Percentiles rank a stretch among this genome's conserved stretches.
Evolutionary conservation across 2,329 filamentous ascomycete species (phyloP).

Genomic region (Fusarium albidum): DNA sequence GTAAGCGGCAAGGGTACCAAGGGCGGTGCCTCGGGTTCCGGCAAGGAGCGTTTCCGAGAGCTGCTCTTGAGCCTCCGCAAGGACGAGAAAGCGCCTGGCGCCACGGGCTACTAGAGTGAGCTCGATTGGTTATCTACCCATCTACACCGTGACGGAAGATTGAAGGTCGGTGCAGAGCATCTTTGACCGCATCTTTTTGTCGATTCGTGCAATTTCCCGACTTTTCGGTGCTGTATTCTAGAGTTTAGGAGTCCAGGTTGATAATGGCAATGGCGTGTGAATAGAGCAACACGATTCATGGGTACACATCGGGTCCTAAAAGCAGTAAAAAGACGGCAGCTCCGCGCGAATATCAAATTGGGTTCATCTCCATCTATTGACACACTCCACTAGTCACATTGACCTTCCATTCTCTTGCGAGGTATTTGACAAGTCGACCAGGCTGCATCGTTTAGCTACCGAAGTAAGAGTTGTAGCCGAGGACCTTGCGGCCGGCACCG

Average conservation of each 20-base stretch:
- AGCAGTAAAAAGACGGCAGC: slow-evolving; percentile 7
- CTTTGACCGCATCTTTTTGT: slow-evolving; percentile 22
- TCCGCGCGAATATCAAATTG: slow-evolving; percentile 28
- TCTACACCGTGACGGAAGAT: slow-evolving; percentile 13
- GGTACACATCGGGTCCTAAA: background rate
- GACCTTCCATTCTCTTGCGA: slow-evolving; percentile 21
- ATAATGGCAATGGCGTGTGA: slow-evolving; percentile 43
- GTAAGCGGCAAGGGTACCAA: slow-evolving; percentile 90
- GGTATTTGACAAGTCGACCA: slow-evolving; percentile 16
- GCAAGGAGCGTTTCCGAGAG: slow-evolving; percentile 97
- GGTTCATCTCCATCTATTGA: slow-evolving; percentile 37
- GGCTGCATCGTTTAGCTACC: slow-evolving; percentile 54
- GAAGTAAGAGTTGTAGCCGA: slow-evolving; percentile 84
- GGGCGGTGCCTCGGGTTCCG: slow-evolving; percentile 87
- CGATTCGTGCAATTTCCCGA: slow-evolving; percentile 36
- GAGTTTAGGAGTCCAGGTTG: slow-evolving; percentile 43
- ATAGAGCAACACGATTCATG: slow-evolving; percentile 36
- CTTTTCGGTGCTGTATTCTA: slow-evolving; percentile 41
- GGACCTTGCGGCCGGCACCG: slow-evolving; percentile 76
- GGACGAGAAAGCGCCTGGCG: slow-evolving; percentile 84
- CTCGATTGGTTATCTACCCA: slow-evolving; percentile 12
- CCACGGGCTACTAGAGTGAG: slow-evolving; percentile 63
- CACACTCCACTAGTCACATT: slow-evolving; percentile 36
- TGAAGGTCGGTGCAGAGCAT: slow-evolving; percentile 33
- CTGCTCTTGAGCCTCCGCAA: slow-evolving; percentile 86